Conservation (phyloP, 768 basidiomycete species). For the Strobilomyces echinocephalus region DNA sequence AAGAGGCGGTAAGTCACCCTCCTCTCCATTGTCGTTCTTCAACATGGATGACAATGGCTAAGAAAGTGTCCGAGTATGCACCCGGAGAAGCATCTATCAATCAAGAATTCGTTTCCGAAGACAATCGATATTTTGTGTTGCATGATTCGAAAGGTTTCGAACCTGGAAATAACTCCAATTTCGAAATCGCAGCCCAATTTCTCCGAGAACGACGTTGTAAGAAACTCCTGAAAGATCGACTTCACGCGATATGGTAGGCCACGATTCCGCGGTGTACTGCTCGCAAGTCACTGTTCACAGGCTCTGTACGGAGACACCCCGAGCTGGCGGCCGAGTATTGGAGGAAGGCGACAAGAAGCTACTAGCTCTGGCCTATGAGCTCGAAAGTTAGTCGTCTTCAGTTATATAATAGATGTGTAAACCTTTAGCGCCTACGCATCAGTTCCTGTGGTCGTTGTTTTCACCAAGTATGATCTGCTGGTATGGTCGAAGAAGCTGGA, state of each 20-base stretch:
- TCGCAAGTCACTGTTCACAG: background rate
- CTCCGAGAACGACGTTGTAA: background rate
- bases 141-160: constrained; percentile 6
- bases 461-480: constrained; percentile 7
- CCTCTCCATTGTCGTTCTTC: background rate
- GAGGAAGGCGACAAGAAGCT: constrained; percentile 7
- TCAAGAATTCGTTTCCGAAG: constrained; percentile 4
- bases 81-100: constrained; percentile 4
- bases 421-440: background rate
- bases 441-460: constrained; percentile 6
- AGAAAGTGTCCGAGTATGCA: background rate
- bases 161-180: background rate
- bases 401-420: background rate
- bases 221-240: background rate
- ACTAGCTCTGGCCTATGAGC: background rate
- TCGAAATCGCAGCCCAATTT: background rate
- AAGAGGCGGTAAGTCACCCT: background rate
- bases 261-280: background rate
- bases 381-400: background rate
- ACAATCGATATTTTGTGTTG: constrained; percentile 2
- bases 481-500: background rate
- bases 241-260: background rate
- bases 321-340: constrained; percentile 3
- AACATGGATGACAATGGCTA: no score
- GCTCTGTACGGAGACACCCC: constrained; percentile 8